phyloP scores from a whole-genome alignment of 805 yeast species.

The Pichia nakasei region DNA sequence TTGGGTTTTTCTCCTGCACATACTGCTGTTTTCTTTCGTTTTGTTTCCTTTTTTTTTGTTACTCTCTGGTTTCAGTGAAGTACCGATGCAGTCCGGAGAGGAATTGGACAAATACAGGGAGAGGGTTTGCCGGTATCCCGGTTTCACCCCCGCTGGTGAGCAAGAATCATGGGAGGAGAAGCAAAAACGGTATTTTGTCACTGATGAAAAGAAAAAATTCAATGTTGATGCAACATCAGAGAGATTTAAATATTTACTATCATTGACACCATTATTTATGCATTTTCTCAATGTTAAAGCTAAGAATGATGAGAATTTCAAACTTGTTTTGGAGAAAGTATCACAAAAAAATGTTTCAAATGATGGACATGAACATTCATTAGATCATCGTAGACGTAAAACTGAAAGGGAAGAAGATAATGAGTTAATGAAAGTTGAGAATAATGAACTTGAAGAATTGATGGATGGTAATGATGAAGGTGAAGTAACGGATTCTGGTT shows the following conservation, averaged over 20 bases:
- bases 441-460: conserved; percentile 15
- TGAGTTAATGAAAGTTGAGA: conserved; percentile 54
- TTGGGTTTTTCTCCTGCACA: no score
- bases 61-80: no score
- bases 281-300: conserved; percentile 64
- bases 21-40: no score
- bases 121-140: not conserved
- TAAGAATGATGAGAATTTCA: conserved; percentile 47
- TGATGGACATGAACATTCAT: conserved; percentile 7
- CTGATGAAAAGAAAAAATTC: conserved; percentile 28
- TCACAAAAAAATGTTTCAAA: conserved; percentile 7
- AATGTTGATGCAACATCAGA: conserved; percentile 53
- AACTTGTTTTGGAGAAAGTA: conserved; percentile 39
- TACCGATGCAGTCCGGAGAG: not conserved
- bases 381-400: conserved; percentile 47
- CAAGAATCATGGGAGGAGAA: not conserved
- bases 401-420: conserved; percentile 76
- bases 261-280: conserved; percentile 56
- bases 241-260: conserved; percentile 57
- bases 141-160: not conserved
- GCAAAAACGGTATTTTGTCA: conserved; percentile 24
- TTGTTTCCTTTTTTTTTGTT: not conserved
- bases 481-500: conserved; percentile 20
- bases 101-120: not conserved
- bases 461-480: conserved; percentile 14